These are phyloP conservation scores for Salvia hispanica DNA, from an alignment of 257 asterid species.

Conservation along the genomic window DNA sequence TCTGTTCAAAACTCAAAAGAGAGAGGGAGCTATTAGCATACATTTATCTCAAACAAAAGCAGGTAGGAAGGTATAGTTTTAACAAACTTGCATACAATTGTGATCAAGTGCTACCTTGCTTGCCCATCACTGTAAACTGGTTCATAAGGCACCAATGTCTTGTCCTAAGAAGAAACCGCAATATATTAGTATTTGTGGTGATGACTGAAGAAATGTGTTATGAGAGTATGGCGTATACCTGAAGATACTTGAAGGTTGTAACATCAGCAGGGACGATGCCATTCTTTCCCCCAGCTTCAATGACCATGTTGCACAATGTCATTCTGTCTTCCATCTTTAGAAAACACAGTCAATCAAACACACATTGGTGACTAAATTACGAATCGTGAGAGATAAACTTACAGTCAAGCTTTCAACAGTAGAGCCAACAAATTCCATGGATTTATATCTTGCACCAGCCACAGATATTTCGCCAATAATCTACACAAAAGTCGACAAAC, in stretches of 20 bases:
- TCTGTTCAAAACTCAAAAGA: constrained; percentile 37
- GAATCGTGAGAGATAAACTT: constrained; percentile 32
- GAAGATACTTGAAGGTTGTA: constrained; percentile 82
- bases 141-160: constrained; percentile 81
- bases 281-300: constrained; percentile 96
- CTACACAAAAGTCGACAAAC: constrained; percentile 40
- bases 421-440: constrained; percentile 94
- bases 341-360: background rate
- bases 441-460: constrained; percentile 95
- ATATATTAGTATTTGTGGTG: too few species aligned
- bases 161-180: constrained; percentile 49
- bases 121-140: constrained; percentile 85
- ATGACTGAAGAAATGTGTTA: too few species aligned
- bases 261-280: constrained; percentile 90
- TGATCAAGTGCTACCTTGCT: constrained; percentile 71
- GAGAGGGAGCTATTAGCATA: background rate
- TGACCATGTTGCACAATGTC: constrained; percentile 98
- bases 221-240: constrained; percentile 45
- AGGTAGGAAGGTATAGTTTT: too few species aligned
- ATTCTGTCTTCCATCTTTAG: constrained; percentile 96
- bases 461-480: constrained; percentile 97
- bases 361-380: background rate
- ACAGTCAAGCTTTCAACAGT: constrained; percentile 93
- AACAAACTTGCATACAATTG: constrained; percentile 6
- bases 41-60: background rate